Base-by-base conservation (phyloP, 768 basidiomycete species). In the Neoboletus brunneissimus region DNA sequence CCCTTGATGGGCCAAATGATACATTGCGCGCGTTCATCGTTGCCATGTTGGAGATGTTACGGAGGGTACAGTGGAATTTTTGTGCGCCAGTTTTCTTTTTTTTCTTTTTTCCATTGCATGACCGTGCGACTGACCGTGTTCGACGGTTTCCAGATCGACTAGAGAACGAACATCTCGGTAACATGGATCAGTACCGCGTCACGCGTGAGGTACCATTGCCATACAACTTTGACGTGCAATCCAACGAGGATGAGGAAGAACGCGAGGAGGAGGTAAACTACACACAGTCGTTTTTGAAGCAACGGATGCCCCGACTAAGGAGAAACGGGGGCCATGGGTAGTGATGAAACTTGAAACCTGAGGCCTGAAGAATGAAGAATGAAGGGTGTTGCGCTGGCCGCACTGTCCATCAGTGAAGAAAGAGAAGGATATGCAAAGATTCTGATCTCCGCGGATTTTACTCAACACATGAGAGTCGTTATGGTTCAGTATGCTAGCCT, bases 91-190 rank as follows among this genome's bases (percentile, higher is more conserved):
- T 5, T 27, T 23, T 10, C 72, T 29, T 40, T n/a, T 35, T 46
- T 32, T 23, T 11, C 12, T 23, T 20, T 35, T 18, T 32, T 38
- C 34, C 18, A 27, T 27, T n/a, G 18, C 13, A 5, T 25, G 29
- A 46, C 15, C 10, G 11, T n/a, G 18, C 13, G 11, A 38, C 18
- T 56, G 29, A 27, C 3, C 18, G 2, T 18, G 6, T 20, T 1
- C 3, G 12, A 42, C 22, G 22, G n/a, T 35, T 32, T 6, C 18
- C 60, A 90, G 87, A 83, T 68, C 88, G 89, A 61, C 74, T 91
- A 42, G 90, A 94, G 69, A 94, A 91, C 72, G 94, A 96, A 74
- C 94, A 96, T 58, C 76, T 94, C n/a, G 92, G 93, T 78, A 95
- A 94, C 70, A 84, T 92, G 71, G 94, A 95, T 81, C 92, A 94